phyloP scores from a whole-genome alignment of 306 rosid species.

The Vigna trinervia region DNA sequence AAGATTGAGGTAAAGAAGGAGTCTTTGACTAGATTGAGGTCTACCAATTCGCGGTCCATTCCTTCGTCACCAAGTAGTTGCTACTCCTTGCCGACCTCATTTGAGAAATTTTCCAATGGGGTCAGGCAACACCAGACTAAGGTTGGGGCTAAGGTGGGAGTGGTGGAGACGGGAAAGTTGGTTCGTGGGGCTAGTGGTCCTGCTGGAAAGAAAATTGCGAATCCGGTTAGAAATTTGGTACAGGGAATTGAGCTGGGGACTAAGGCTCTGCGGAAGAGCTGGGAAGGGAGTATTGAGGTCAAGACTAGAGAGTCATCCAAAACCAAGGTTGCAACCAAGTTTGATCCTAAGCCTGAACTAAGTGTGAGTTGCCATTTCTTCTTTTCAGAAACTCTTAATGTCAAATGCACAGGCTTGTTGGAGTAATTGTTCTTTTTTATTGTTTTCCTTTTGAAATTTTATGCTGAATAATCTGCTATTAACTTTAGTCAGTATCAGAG shows the following conservation, averaged over 20 bases:
- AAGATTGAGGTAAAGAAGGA: conserved; percentile 77
- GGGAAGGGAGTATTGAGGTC: conserved; percentile 94
- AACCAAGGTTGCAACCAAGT: conserved; percentile 55
- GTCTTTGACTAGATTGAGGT: conserved; percentile 57
- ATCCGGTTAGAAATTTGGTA: conserved; percentile 69
- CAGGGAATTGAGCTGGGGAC: conserved; percentile 87
- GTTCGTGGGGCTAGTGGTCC: conserved; percentile 57
- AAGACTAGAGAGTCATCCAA: conserved; percentile 68
- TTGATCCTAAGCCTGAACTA: conserved; percentile 70
- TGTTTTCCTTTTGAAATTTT: not conserved
- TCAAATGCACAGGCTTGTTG: not conserved
- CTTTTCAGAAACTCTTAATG: conserved; percentile 17
- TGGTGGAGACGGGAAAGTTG: conserved; percentile 56
- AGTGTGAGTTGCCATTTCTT: conserved; percentile 50
- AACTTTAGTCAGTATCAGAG: conserved; percentile 24
- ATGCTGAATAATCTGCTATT: conserved; percentile 29
- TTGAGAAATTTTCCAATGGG: conserved; percentile 89
- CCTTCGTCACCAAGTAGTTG: conserved; percentile 90
- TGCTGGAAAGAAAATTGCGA: conserved; percentile 51
- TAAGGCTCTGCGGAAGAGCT: conserved; percentile 92
- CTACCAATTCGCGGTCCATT: conserved; percentile 67
- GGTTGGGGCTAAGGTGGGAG: conserved; percentile 54
- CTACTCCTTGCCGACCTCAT: conserved; percentile 81
- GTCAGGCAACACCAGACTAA: conserved; percentile 79
- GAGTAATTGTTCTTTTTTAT: conserved; percentile 11